Evolutionary conservation across 2,329 filamentous ascomycete species (phyloP).

Genomic region (Cercospora janseana): DNA sequence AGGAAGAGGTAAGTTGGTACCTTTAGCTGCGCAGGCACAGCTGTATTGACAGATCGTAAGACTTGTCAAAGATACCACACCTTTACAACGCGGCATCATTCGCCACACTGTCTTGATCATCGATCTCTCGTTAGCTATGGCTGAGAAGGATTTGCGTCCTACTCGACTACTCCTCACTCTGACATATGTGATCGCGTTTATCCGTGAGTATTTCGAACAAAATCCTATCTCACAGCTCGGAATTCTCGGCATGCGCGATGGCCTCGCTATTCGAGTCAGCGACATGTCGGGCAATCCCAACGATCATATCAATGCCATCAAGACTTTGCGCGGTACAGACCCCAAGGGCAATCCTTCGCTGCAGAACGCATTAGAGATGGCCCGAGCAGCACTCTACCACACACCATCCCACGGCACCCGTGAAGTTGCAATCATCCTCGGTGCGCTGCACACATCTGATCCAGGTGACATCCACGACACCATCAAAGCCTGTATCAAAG

Average conservation of each 20-base stretch:
- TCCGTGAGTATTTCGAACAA: constrained; percentile 94
- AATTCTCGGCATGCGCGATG: constrained; percentile 89
- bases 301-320: constrained; percentile 77
- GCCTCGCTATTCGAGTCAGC: constrained; percentile 78
- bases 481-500: constrained; percentile 71
- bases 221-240: constrained; percentile 96
- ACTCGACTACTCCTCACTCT: constrained; percentile 80
- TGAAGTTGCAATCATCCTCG: constrained; percentile 88
- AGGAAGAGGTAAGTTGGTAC: constrained; percentile 30
- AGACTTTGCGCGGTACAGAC: constrained; percentile 51
- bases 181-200: constrained; percentile 80
- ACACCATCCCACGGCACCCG: constrained; percentile 89
- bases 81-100: constrained; percentile 93
- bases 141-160: constrained; percentile 89
- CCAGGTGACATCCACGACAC: constrained; percentile 95
- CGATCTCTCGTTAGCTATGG: constrained; percentile 91
- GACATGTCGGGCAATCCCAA: constrained; percentile 89
- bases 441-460: constrained; percentile 84
- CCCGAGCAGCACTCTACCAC: constrained; percentile 85
- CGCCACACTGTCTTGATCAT: constrained; percentile 89
- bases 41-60: constrained; percentile 44
- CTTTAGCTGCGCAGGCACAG: neutral
- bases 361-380: constrained; percentile 96
- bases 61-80: constrained; percentile 87
- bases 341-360: constrained; percentile 57